Conservation (phyloP, 2,329 filamentous ascomycete species). For the Neospermospora avenae region DNA sequence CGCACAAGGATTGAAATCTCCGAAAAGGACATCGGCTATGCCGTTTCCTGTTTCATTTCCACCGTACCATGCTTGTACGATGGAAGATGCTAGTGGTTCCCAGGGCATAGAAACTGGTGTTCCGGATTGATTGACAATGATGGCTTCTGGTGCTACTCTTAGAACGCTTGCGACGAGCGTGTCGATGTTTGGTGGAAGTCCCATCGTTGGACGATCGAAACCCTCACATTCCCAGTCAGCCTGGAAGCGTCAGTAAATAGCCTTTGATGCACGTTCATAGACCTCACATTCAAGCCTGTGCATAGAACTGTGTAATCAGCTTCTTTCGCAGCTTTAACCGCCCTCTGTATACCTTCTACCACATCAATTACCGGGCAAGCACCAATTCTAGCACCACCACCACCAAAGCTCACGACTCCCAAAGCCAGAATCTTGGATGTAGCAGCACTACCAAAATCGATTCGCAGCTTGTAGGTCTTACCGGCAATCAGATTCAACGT, state of each 20-base stretch:
- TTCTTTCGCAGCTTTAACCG: conserved; percentile 61
- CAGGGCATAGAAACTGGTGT: conserved; percentile 55
- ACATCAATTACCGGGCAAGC: conserved; percentile 55
- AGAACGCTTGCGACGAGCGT: conserved; percentile 49
- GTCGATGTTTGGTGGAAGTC: conserved; percentile 30
- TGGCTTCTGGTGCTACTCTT: conserved; percentile 53
- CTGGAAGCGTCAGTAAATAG: conserved; percentile 53
- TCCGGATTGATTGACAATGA: conserved; percentile 59
- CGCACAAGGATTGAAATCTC: conserved; percentile 57
- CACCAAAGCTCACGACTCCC: conserved; percentile 49
- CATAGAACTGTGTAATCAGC: conserved; percentile 75
- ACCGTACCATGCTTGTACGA: conserved; percentile 49
- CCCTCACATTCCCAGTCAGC: conserved; percentile 39
- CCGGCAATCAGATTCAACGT: conserved; percentile 30
- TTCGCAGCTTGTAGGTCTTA: conserved; percentile 32
- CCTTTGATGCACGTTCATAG: conserved; percentile 40
- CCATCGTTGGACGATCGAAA: conserved; percentile 27
- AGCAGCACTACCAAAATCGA: conserved; percentile 52
- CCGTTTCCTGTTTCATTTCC: conserved; percentile 65
- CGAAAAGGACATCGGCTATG: conserved; percentile 61
- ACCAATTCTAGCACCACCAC: conserved; percentile 61
- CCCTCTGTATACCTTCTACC: conserved; percentile 58
- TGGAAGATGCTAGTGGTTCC: conserved; percentile 30
- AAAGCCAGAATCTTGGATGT: conserved; percentile 52
- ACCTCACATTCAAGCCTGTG: conserved; percentile 62